These are phyloP conservation scores for Pyrrhoderma noxium DNA, from an alignment of 1,284 basidiomycete species.

Conservation along the genomic window DNA sequence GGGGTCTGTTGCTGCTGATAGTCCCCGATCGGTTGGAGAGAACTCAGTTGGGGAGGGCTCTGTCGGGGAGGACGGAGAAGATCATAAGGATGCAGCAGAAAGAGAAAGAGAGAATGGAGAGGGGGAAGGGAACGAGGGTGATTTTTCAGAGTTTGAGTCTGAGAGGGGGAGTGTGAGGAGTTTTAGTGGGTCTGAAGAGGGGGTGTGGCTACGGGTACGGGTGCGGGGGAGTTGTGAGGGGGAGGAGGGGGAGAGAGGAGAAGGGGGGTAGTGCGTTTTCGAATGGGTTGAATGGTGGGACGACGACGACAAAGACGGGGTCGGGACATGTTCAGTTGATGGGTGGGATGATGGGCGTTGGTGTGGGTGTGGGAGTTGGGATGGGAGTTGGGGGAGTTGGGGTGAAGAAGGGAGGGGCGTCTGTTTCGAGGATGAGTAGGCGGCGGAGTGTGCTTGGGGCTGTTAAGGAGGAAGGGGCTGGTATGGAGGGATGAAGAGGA, in stretches of 20 bases:
- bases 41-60: no score
- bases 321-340: no score
- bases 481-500: constrained; percentile 13
- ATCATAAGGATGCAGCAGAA: not conserved
- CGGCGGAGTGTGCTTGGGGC: constrained; percentile 6
- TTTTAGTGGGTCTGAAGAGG: no score
- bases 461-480: constrained; percentile 17
- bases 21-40: no score
- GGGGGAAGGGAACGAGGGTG: no score
- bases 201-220: no score
- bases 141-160: no score
- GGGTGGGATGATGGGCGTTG: no score
- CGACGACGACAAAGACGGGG: not conserved
- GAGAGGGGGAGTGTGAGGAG: no score
- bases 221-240: not conserved
- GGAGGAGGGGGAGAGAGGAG: constrained; percentile 1
- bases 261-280: not conserved
- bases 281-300: not conserved
- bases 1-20: no score
- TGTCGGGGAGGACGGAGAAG: not conserved
- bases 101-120: not conserved
- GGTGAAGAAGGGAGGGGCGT: constrained; percentile 7
- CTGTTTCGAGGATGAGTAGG: not conserved
- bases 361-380: not conserved
- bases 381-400: constrained; percentile 1